These are phyloP conservation scores for Starmerella tilneyi DNA, from an alignment of 805 yeast species.

Conservation along the genomic window DNA sequence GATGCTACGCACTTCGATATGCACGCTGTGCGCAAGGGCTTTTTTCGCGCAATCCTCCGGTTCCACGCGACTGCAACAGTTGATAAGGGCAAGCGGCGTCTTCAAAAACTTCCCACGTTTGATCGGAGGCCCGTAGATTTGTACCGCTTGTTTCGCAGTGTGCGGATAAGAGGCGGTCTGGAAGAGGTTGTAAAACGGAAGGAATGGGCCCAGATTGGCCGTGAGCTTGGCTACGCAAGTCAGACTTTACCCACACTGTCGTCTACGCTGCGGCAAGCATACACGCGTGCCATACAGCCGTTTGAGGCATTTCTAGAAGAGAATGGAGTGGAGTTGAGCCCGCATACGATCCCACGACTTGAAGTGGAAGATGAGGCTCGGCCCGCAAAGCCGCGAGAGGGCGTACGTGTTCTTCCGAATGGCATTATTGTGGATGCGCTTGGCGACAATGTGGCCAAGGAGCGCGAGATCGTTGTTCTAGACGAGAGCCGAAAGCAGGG, in stretches of 20 bases:
- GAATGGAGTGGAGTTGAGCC: background rate
- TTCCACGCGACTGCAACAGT: slow-evolving; percentile 8
- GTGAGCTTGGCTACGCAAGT: slow-evolving; percentile 69
- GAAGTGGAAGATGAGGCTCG: slow-evolving; percentile 13
- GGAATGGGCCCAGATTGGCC: slow-evolving; percentile 73
- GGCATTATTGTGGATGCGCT: slow-evolving; percentile 10
- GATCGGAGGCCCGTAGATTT: slow-evolving; percentile 59
- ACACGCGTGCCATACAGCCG: slow-evolving; percentile 13
- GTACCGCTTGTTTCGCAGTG: slow-evolving; percentile 47
- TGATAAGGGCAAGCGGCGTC: slow-evolving; percentile 1
- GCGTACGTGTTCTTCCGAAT: slow-evolving; percentile 4
- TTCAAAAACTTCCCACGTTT: slow-evolving; percentile 43
- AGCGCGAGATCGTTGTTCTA: background rate
- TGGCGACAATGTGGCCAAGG: background rate
- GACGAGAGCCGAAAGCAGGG: slow-evolving; percentile 2
- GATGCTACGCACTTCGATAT: background rate
- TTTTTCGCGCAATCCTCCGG: slow-evolving; percentile 16
- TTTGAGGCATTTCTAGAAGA: slow-evolving; percentile 10
- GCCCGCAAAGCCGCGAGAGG: background rate
- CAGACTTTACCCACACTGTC: slow-evolving; percentile 27
- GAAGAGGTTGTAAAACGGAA: slow-evolving; percentile 51
- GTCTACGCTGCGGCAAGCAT: slow-evolving; percentile 14
- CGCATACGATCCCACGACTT: slow-evolving; percentile 1
- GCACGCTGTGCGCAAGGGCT: slow-evolving; percentile 10
- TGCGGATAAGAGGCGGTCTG: slow-evolving; percentile 57